Evolutionary conservation across 306 rosid species (phyloP).

Genomic region (Malus sylvestris): DNA sequence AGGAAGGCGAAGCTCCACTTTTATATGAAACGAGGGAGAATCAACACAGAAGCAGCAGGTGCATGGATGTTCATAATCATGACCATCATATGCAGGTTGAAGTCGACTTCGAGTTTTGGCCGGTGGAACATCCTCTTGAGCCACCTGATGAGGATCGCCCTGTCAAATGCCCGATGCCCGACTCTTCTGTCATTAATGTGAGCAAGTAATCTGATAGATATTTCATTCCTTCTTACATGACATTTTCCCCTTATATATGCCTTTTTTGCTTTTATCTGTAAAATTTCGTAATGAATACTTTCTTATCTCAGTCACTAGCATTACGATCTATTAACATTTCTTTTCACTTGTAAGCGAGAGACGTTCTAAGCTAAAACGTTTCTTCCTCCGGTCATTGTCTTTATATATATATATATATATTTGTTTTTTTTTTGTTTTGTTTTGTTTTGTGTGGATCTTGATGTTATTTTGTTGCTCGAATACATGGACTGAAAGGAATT

Average conservation of each 20-base stretch:
- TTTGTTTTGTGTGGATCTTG: not conserved
- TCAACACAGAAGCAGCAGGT: constrained; percentile 6
- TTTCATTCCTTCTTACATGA: not conserved
- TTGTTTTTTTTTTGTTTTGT: too few relatives aligned
- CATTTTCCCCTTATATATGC: not conserved
- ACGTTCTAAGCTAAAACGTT: too few relatives aligned
- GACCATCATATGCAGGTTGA: constrained; percentile 27
- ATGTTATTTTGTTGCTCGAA: not conserved
- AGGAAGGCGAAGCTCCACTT: constrained; percentile 37
- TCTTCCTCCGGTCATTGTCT: too few relatives aligned
- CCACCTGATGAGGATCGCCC: constrained; percentile 94
- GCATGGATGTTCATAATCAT: constrained; percentile 14
- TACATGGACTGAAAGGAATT: not conserved
- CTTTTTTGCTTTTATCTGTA: not conserved
- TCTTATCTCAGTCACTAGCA: not conserved
- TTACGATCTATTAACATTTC: too few relatives aligned
- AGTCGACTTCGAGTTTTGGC: constrained; percentile 62
- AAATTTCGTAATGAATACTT: not conserved
- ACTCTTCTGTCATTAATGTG: constrained; percentile 69
- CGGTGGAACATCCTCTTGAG: constrained; percentile 87
- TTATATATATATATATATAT: too few relatives aligned
- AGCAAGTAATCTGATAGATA: constrained; percentile 5
- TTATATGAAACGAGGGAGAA: constrained; percentile 24
- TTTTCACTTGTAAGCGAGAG: not conserved
- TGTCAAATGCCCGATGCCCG: constrained; percentile 87